Conservation (phyloP, 2,329 filamentous ascomycete genomes). For the Sphaerulina populicola region DNA sequence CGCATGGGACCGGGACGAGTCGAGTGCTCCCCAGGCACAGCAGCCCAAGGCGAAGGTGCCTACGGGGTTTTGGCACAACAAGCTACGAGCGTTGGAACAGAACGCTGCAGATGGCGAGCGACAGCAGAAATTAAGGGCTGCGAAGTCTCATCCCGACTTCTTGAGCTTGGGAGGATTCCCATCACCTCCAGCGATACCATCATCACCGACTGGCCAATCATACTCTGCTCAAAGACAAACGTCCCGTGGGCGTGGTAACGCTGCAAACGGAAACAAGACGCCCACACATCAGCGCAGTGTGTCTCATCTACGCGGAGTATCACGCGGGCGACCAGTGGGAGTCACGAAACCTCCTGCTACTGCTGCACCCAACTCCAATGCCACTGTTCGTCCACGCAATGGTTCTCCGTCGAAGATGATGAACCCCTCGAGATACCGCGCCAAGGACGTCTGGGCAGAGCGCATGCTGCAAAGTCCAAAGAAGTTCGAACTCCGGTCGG, state of each 20-base stretch:
- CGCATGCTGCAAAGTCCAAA: conserved; percentile 40
- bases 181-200: conserved; percentile 29
- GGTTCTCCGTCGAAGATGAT: conserved; percentile 45
- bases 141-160: conserved; percentile 32
- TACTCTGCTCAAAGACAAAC: conserved; percentile 24
- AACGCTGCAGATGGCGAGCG: conserved; percentile 40
- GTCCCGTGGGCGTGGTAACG: conserved; percentile 16
- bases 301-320: conserved; percentile 27
- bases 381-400: conserved; percentile 28
- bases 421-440: conserved; percentile 43
- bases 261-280: conserved; percentile 28
- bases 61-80: conserved; percentile 48
- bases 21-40: conserved; percentile 19
- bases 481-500: conserved; percentile 44
- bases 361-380: conserved; percentile 17
- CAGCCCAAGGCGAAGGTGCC: conserved; percentile 36
- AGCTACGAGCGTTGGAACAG: conserved; percentile 45
- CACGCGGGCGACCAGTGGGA: conserved; percentile 28
- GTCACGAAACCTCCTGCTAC: conserved; percentile 27
- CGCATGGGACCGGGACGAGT: conserved; percentile 35
- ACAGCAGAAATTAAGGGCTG: conserved; percentile 31
- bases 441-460: conserved; percentile 46
- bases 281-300: conserved; percentile 22
- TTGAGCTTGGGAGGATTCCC: conserved; percentile 31
- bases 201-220: conserved; percentile 28